Percentiles rank a stretch among this genome's conserved stretches.
Evolutionary conservation across 768 basidiomycete species (phyloP).

Genomic region (Mycena olivaceomarginata): DNA sequence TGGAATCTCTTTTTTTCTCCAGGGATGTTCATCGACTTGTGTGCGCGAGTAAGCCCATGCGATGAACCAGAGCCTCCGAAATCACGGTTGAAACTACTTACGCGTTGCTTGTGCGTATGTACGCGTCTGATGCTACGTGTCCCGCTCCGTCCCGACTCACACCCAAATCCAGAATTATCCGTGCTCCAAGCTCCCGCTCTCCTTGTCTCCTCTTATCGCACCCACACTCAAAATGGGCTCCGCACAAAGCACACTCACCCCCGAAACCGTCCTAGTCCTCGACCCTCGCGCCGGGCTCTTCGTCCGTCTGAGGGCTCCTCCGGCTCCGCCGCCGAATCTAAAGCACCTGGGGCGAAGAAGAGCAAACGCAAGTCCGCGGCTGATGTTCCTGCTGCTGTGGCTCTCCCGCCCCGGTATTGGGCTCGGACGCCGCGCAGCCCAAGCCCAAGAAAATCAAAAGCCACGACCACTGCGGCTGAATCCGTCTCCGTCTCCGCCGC

Average conservation of each 20-base stretch:
- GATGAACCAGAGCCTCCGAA: too few relatives aligned
- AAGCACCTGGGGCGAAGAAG: conserved; percentile 3
- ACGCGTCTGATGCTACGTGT: conserved; percentile 28
- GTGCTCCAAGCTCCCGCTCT: background rate
- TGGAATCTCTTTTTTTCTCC: too few relatives aligned
- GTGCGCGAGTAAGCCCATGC: too few relatives aligned
- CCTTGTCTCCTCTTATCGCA: background rate
- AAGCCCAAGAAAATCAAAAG: conserved; percentile 24
- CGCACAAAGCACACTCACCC: conserved; percentile 34
- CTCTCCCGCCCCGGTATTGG: background rate
- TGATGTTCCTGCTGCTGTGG: background rate
- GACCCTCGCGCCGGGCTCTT: background rate
- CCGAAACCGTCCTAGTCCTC: conserved; percentile 22
- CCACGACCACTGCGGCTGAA: background rate
- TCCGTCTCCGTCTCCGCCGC: background rate
- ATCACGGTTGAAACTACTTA: background rate
- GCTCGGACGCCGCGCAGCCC: too few relatives aligned
- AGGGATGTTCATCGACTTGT: too few relatives aligned
- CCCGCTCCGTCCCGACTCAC: background rate
- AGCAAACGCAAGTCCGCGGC: conserved; percentile 22
- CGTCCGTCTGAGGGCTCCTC: background rate
- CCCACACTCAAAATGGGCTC: conserved; percentile 32
- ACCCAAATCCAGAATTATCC: background rate
- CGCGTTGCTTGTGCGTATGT: conserved; percentile 18
- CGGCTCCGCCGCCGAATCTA: too few relatives aligned